Percentiles rank a stretch among this genome's conserved stretches.
Evolutionary conservation across 345 rosid genomes (phyloP).

Genomic region (Euphorbia lathyris): DNA sequence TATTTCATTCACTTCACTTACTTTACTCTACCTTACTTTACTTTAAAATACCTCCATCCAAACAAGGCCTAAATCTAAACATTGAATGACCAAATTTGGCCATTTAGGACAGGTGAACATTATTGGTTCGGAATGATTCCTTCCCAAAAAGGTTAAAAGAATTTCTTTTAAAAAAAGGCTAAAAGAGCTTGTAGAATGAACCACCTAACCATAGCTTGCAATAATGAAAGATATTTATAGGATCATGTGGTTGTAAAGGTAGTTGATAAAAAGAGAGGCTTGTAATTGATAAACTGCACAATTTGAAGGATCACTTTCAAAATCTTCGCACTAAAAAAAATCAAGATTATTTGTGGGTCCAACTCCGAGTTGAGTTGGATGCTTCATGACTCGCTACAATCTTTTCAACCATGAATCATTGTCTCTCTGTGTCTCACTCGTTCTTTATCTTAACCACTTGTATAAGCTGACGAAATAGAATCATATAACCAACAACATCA

Average conservation of each 20-base stretch:
- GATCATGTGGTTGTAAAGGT: not conserved
- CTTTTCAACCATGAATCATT: not conserved
- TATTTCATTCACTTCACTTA: too few species aligned
- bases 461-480: not conserved
- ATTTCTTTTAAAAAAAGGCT: not conserved
- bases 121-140: too few species aligned
- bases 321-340: not conserved
- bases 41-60: too few species aligned
- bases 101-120: too few species aligned
- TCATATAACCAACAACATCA: not conserved
- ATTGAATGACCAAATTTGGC: too few species aligned
- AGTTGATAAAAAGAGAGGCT: not conserved
- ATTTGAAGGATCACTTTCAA: not conserved
- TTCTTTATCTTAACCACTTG: not conserved
- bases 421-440: not conserved
- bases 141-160: not conserved
- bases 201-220: not conserved
- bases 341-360: not conserved
- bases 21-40: too few species aligned
- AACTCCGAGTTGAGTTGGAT: not conserved
- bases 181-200: not conserved
- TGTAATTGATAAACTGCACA: slow-evolving; percentile 8
- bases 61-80: too few species aligned
- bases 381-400: not conserved
- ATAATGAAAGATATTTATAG: not conserved